Evolutionary conservation across 2,329 filamentous ascomycete genomes (phyloP).

Genomic region (Ophiostoma triangulosporum): DNA sequence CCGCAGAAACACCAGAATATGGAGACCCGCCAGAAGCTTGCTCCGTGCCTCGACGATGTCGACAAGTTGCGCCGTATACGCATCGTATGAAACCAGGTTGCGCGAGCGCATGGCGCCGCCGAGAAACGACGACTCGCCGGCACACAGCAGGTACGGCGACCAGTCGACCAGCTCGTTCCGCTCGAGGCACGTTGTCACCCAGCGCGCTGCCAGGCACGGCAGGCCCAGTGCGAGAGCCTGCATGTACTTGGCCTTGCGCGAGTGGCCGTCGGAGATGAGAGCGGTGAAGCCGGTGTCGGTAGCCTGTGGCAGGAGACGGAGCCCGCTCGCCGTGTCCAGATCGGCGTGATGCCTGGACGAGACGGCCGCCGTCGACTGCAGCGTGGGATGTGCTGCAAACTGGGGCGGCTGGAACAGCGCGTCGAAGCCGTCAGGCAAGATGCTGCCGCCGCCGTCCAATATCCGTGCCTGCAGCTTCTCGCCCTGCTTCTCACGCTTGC

Average conservation of each 20-base stretch:
- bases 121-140: constrained; percentile 66
- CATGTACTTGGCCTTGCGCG: constrained; percentile 81
- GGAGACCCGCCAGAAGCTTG: constrained; percentile 48
- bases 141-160: constrained; percentile 70
- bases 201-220: constrained; percentile 71
- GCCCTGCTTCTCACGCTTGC: constrained; percentile 25
- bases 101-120: constrained; percentile 67
- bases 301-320: constrained; percentile 42
- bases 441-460: constrained; percentile 52
- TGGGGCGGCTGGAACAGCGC: constrained; percentile 52
- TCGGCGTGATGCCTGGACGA: not conserved
- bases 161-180: constrained; percentile 54
- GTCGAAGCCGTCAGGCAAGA: constrained; percentile 66
- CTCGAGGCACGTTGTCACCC: constrained; percentile 61
- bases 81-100: constrained; percentile 47
- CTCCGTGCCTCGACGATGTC: constrained; percentile 46
- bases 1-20: constrained; percentile 55
- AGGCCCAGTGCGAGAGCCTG: constrained; percentile 83
- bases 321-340: constrained; percentile 11
- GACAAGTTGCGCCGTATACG: constrained; percentile 38
- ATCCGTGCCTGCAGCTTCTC: constrained; percentile 47
- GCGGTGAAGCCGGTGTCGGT: constrained; percentile 60
- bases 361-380: not conserved
- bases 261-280: constrained; percentile 74
- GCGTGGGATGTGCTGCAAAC: constrained; percentile 20